These are phyloP conservation scores for Leccinum variicolor DNA, from an alignment of 768 basidiomycete genomes.

Conservation along the genomic window DNA sequence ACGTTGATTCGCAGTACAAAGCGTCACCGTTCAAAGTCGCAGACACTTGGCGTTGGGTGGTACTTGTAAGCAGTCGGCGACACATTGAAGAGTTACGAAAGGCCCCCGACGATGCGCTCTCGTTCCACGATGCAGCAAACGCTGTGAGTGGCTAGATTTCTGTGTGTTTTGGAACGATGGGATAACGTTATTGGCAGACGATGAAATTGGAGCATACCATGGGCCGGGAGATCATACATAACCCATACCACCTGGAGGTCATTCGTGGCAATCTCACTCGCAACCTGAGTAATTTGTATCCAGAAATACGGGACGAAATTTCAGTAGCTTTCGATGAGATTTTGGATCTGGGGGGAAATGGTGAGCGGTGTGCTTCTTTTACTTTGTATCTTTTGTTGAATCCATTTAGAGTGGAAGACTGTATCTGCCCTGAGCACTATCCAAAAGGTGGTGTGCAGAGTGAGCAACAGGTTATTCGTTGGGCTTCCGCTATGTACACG, in stretches of 20 bases:
- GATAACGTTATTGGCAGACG: conserved; percentile 20
- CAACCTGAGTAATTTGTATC: no score
- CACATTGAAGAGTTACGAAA: conserved; percentile 24
- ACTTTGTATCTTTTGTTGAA: neutral
- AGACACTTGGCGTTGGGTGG: neutral
- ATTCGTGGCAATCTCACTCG: no score
- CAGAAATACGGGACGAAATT: neutral
- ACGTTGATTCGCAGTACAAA: neutral
- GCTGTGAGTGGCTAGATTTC: no score
- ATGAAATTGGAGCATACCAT: conserved; percentile 39
- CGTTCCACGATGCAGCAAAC: conserved; percentile 28
- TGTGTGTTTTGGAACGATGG: neutral
- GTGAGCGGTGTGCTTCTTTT: neutral
- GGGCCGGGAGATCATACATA: conserved; percentile 27
- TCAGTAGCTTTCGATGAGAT: no score
- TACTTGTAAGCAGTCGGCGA: neutral
- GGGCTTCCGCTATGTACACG: neutral
- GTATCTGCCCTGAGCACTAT: neutral
- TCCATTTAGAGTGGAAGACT: neutral
- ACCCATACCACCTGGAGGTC: conserved; percentile 31
- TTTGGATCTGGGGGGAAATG: neutral
- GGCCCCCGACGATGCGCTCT: conserved; percentile 39
- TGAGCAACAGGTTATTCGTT: neutral
- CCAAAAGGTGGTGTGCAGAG: neutral
- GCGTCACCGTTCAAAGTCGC: neutral